These are phyloP conservation scores for Mycena galericulata DNA, from an alignment of 768 basidiomycete genomes.

Conservation along the genomic window DNA sequence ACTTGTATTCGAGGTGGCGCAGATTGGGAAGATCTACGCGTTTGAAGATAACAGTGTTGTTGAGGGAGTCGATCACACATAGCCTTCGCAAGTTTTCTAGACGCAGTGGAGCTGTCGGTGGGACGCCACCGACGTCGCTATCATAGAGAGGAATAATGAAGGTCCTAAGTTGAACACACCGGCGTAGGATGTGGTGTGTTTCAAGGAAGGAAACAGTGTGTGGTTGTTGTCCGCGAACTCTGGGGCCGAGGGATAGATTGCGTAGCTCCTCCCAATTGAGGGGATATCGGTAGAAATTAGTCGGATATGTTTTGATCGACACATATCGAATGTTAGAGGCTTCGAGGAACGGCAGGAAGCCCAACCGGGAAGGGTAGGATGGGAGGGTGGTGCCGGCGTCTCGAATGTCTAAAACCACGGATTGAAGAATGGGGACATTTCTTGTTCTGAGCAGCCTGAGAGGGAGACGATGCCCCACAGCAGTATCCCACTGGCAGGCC, in stretches of 20 bases:
- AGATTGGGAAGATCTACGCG: neutral
- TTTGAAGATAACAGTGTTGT: neutral
- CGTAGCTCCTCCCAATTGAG: neutral
- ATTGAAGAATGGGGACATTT: too few relatives aligned
- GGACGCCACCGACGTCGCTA: neutral
- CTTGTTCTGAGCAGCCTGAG: too few relatives aligned
- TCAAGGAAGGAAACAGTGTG: neutral
- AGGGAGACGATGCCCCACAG: too few relatives aligned
- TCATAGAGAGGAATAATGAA: neutral
- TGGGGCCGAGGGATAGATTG: neutral
- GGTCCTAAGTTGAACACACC: neutral
- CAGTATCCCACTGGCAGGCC: too few relatives aligned
- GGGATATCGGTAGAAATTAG: neutral
- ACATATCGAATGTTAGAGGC: too few relatives aligned
- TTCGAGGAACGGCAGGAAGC: too few relatives aligned
- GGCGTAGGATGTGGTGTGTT: neutral
- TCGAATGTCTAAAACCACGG: too few relatives aligned
- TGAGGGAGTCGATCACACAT: neutral
- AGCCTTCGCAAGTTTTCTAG: neutral
- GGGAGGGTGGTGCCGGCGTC: too few relatives aligned
- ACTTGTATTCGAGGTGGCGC: neutral
- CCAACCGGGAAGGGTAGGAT: too few relatives aligned
- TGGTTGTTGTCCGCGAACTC: neutral
- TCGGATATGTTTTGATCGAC: neutral
- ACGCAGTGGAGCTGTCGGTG: neutral